A percentile compares a stretch with the other conserved stretches of the same genome.
phyloP scores from a whole-genome alignment of 768 basidiomycete species.

The Tulasnella calospora region DNA sequence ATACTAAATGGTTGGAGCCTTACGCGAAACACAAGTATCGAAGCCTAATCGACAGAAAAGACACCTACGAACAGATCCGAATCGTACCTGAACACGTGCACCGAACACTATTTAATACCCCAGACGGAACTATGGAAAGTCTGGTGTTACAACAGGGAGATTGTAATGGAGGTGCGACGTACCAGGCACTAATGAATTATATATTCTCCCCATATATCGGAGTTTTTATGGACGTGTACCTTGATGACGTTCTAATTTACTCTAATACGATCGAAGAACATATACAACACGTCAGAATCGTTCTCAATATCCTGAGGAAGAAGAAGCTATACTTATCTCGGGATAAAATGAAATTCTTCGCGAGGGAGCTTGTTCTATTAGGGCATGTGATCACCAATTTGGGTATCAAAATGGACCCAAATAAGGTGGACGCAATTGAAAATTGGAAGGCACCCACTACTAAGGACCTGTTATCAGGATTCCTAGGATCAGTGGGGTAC shows the following conservation, averaged over 20 bases:
- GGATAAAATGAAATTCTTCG: constrained; percentile 36
- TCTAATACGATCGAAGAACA: constrained; percentile 40
- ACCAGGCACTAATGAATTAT: constrained; percentile 37
- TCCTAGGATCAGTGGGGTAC: constrained; percentile 41
- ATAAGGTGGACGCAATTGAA: constrained; percentile 35
- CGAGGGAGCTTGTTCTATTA: constrained; percentile 35
- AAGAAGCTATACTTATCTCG: constrained; percentile 36
- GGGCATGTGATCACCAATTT: constrained; percentile 39
- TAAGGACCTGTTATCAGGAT: constrained; percentile 36
- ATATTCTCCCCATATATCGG: constrained; percentile 40
- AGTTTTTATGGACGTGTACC: constrained; percentile 43
- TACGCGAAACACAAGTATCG: constrained; percentile 15
- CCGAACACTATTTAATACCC: constrained; percentile 13
- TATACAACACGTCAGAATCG: constrained; percentile 32
- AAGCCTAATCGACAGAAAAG: constrained; percentile 18
- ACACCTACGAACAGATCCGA: constrained; percentile 22
- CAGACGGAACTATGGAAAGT: constrained; percentile 20
- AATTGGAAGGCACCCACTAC: constrained; percentile 37
- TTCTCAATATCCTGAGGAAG: constrained; percentile 34
- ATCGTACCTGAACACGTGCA: constrained; percentile 7
- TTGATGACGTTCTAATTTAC: constrained; percentile 48
- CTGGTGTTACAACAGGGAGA: constrained; percentile 28
- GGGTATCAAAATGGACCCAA: constrained; percentile 44
- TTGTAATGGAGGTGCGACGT: constrained; percentile 37
- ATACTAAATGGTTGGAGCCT: too few species aligned